Conservation (phyloP, 768 basidiomycete species). For the Filobasidium wieringae region DNA sequence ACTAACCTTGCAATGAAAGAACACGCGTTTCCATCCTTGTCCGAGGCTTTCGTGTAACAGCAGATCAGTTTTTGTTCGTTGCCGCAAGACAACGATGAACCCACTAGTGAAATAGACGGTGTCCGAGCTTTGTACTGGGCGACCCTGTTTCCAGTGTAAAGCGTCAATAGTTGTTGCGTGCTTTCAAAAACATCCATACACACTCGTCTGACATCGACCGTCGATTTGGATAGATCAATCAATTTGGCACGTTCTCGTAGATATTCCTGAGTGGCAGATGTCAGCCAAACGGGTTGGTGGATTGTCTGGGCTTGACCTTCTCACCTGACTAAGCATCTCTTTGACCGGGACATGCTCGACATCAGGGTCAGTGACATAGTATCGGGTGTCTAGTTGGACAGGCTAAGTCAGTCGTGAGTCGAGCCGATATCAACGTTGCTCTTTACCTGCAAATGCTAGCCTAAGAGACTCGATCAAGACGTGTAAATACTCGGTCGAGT, state of each 20-base stretch:
- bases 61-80: not conserved
- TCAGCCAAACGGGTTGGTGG: not conserved
- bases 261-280: conserved; percentile 54
- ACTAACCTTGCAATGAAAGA: conserved; percentile 34
- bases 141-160: not conserved
- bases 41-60: conserved; percentile 70
- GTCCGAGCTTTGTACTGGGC: conserved; percentile 50
- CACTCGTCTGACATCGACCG: conserved; percentile 57
- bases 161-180: not conserved
- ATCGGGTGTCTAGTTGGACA: conserved; percentile 57
- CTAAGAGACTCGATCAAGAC: conserved; percentile 68
- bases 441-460: conserved; percentile 58
- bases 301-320: not conserved
- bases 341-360: conserved; percentile 63
- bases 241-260: conserved; percentile 64
- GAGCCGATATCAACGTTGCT: not conserved
- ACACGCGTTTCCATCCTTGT: conserved; percentile 42
- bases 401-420: not conserved
- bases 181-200: conserved; percentile 16
- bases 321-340: conserved; percentile 71
- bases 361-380: conserved; percentile 87
- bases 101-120: conserved; percentile 86
- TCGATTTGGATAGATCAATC: conserved; percentile 58
- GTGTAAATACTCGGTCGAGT: conserved; percentile 80
- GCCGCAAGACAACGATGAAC: not conserved